phyloP scores from a whole-genome alignment of 2,329 filamentous ascomycete genomes.

The Colletotrichum tamarilloi region DNA sequence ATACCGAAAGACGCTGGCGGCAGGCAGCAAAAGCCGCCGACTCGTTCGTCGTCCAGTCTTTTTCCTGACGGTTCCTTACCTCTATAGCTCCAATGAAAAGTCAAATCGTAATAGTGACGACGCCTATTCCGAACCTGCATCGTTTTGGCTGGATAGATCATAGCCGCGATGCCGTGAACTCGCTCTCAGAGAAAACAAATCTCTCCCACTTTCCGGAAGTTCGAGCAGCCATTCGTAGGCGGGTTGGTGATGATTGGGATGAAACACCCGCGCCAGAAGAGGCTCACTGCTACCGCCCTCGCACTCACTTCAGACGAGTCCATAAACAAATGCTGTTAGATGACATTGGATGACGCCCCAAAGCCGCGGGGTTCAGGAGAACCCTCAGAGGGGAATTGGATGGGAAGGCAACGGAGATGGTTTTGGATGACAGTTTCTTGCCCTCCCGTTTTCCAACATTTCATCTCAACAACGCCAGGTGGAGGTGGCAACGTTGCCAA shows the following conservation, averaged over 20 bases:
- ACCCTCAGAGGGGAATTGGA: neutral
- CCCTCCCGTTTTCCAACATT: neutral
- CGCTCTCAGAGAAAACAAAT: neutral
- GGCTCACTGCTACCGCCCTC: constrained; percentile 8
- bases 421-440: constrained; percentile 19
- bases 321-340: constrained; percentile 14
- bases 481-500: constrained; percentile 19
- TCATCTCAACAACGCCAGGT: neutral
- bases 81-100: neutral
- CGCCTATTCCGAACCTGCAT: neutral
- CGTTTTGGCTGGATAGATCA: neutral
- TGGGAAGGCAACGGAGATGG: neutral
- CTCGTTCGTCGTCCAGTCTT: neutral
- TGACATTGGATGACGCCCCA: constrained; percentile 27
- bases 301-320: constrained; percentile 27
- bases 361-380: neutral
- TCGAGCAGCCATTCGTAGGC: neutral
- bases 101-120: constrained; percentile 1
- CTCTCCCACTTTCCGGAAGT: neutral
- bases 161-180: neutral
- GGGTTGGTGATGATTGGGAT: constrained; percentile 11
- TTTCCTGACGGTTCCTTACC: neutral
- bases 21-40: neutral
- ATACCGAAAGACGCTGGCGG: neutral
- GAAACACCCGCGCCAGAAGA: constrained; percentile 15